Evolutionary conservation across 2,329 filamentous ascomycete species (phyloP), one percentile per base, ranked within the genome.

Genomic region (Ceratocystis ficicola): DNA sequence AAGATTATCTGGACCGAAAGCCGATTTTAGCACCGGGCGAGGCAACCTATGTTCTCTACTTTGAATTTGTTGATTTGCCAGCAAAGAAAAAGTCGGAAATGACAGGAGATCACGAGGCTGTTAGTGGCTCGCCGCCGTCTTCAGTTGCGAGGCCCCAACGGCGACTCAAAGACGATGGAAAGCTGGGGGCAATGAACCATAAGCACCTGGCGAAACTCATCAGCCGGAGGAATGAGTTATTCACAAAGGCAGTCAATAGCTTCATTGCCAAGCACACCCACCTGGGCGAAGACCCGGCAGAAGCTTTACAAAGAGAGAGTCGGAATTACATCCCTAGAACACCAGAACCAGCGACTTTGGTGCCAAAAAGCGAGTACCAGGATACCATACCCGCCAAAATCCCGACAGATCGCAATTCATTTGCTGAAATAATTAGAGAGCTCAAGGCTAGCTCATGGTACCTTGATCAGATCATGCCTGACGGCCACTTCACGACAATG

Each of bases 401-500:
- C 63, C 93, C 93, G 0, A 84, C 81, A 60, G 88, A 95, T 69
- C 83, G 94, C 57, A 88, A 90, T 72, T 80, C 83, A 1, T 89
- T 99, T 36, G 81, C 89, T 0, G 88, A 95, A 63, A 97, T 99
- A 44, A 80, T 99, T 1, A 79, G 85, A 36, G 90, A 96, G 72
- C 84, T 99, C 44, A 90, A 90, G 71, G 82, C 84, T 7, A 83
- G 88, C 70, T 81, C 92, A 28, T 95, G 92, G 89, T 99, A 99
- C 72, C 88, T 86, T 3, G 87, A 86, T 0, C 94, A 99, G 75
- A 91, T 99, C 69, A 92, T 97, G 0, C 90, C 92, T 0, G 89
- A 95, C 70, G 94, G 94, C 0, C 91, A 96, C 76, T 84, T 92
- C 44, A 89, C 95, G 0, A 95, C 96, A 71, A 90, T 95, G 70